Percentiles rank a stretch among this genome's conserved stretches.
These are phyloP conservation scores for Cinnamomum micranthum DNA, from an alignment of 164 flowering plant species.

Conservation along the genomic window DNA sequence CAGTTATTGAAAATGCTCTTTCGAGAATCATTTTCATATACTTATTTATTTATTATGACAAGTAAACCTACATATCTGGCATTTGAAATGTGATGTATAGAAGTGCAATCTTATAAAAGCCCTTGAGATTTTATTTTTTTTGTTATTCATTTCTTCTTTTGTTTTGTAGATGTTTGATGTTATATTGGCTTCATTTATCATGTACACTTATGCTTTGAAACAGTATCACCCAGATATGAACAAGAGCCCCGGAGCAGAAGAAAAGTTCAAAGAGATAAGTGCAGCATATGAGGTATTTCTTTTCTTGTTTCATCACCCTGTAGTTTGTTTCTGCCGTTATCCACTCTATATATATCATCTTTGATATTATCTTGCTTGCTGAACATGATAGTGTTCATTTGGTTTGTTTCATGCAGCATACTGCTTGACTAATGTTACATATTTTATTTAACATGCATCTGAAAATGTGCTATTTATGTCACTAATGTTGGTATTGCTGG, in stretches of 20 bases:
- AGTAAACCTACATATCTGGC: background rate
- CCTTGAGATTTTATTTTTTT: no score
- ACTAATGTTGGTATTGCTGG: background rate
- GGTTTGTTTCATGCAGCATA: background rate
- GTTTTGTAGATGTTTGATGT: background rate
- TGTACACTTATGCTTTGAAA: background rate
- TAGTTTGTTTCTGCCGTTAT: background rate
- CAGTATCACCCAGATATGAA: slow-evolving; percentile 98
- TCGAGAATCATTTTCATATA: background rate
- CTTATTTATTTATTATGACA: no score
- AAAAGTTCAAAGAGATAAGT: slow-evolving; percentile 93
- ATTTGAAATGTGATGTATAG: background rate
- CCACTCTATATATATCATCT: no score
- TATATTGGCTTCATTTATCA: background rate
- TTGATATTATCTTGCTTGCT: background rate
- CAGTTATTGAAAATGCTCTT: no score
- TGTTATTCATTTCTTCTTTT: background rate
- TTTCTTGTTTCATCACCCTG: background rate
- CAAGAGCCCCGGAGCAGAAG: slow-evolving; percentile 81
- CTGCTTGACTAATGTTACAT: slow-evolving; percentile 2
- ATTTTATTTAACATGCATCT: background rate
- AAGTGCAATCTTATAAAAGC: background rate
- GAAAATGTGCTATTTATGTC: background rate
- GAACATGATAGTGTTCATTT: background rate
- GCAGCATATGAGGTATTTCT: slow-evolving; percentile 91